Base-by-base conservation (phyloP, 495 filamentous ascomycete species). In the Trichocladium uniseriatum region DNA sequence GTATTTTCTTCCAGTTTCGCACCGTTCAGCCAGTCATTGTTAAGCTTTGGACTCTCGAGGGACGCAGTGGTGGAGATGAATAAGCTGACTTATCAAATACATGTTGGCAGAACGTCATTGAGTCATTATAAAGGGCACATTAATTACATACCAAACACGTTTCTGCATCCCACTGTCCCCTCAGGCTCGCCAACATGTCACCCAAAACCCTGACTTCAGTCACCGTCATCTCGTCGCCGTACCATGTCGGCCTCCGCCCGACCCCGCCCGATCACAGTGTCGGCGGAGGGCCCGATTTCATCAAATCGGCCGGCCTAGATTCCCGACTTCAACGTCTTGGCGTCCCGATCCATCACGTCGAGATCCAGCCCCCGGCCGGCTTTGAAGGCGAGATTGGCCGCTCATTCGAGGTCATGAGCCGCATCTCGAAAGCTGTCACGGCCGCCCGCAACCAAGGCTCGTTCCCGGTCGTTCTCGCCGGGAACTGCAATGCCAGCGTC, bases 321-420 rank as follows among this genome's bases (percentile, higher is more conserved):
- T 13, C 37, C 16, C 18, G 18, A 7, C 43, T 53, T 4, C 36
- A 11, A 19, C n/a, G 22, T 13, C 20, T 31, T 37, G 7, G 5
- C 31, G 18, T 51, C n/a, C 43, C 50, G 15, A 35, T 48, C 15
- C 38, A 31, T 16, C 20, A 27, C 4, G 15, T 35, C 50, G 32
- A 43, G 14, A 31, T 51, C 11, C 20, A 39, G 5, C 39, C 48
- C 20, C 39, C 44, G 9, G 29, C 29, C 20, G 40, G 38, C 24
- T 53, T 46, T 27, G 50, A 53, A 34, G 50, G 50, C 44, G 50
- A 53, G n/a, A 53, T 53, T 20, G 38, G 51, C 2, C 43, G 43
- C 37, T 22, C 51, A 4, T 53, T 53, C 15, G 51, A 53, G 24
- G n/a, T 53, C 22, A 18, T 53, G n/a, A 43, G 51, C 5, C 51